Base-by-base conservation (phyloP, 495 filamentous ascomycete genomes). In the Aspergillus funiculosus region DNA sequence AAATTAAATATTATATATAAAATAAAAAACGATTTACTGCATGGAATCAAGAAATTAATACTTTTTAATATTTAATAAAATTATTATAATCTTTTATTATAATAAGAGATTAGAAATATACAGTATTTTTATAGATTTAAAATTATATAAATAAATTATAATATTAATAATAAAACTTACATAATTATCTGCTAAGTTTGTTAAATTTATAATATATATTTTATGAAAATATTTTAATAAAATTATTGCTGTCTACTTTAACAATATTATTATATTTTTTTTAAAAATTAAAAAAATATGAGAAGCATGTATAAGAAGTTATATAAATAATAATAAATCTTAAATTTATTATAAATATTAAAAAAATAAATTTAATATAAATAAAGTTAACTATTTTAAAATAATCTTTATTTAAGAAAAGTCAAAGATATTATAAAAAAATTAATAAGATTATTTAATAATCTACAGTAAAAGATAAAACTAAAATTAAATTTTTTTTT, bases 181-280 rank as follows among this genome's bases (percentile, higher is more conserved):
- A 20, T 41, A 29, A 25, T 19, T 37, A 37, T 4, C 18, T 21
- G n/a, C 34, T 37, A 34, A 15, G n/a, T n/a, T n/a, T n/a, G n/a
- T n/a, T n/a, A 27, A 15, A 13, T 27, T 14, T 37, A 45, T 45
- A 19, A 35, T 26, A 5, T 27, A 45, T 36, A 27, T 36, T 15
- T 19, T 36, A 42, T 21, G 27, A 46, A 13, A 39, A 31, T 34
- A 52, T 40, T 14, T 42, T 14, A 46, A 28, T 48, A 39, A 39
- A 31, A 32, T 26, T 52, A 54, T 45, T 46, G 43, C 22, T 50
- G 39, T 42, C 8, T 43, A 41, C 41, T 40, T 42, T 42, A n/a
- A n/a, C n/a, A n/a, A 42, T 42, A 42, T 20, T 42, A 42, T 30
- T 30, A 30, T 42, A 30, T 20, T 42, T 3, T 42, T 20, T n/a